phyloP scores from a whole-genome alignment of 306 rosid species.

The Potentilla sterilis region DNA sequence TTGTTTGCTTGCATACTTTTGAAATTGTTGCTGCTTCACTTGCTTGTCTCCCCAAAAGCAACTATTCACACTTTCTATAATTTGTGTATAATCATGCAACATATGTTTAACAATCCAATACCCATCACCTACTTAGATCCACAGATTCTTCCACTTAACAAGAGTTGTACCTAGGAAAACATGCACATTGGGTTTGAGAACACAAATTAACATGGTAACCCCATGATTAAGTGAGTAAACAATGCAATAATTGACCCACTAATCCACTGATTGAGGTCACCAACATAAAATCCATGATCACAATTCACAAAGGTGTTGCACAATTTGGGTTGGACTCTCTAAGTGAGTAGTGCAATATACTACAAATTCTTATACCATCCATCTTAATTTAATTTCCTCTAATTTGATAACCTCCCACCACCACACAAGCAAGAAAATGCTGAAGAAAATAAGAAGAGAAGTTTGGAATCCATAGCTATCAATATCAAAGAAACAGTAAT shows the following conservation, averaged over 20 bases:
- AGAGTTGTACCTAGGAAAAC: background rate
- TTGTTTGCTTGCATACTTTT: background rate
- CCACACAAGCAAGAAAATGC: background rate
- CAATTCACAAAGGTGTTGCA: background rate
- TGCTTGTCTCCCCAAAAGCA: conserved; percentile 28
- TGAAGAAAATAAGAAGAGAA: conserved; percentile 1
- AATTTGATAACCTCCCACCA: conserved; percentile 31
- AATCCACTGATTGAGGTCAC: background rate
- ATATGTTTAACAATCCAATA: background rate
- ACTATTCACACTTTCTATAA: conserved; percentile 15
- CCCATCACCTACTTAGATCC: conserved; percentile 15
- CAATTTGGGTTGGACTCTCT: background rate
- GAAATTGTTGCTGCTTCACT: conserved; percentile 24
- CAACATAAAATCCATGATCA: background rate
- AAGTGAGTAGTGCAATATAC: background rate
- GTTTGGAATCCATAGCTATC: conserved; percentile 33
- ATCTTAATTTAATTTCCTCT: too few species aligned
- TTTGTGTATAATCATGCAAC: conserved; percentile 1
- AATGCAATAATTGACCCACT: conserved; percentile 1
- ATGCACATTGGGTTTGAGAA: background rate
- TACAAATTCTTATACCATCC: too few species aligned
- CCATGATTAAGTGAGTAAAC: background rate
- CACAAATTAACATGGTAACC: background rate
- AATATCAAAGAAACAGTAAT: conserved; percentile 23
- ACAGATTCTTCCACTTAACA: conserved; percentile 9